phyloP scores from a whole-genome alignment of 2,329 filamentous ascomycete species.

The Whalleya microplaca region DNA sequence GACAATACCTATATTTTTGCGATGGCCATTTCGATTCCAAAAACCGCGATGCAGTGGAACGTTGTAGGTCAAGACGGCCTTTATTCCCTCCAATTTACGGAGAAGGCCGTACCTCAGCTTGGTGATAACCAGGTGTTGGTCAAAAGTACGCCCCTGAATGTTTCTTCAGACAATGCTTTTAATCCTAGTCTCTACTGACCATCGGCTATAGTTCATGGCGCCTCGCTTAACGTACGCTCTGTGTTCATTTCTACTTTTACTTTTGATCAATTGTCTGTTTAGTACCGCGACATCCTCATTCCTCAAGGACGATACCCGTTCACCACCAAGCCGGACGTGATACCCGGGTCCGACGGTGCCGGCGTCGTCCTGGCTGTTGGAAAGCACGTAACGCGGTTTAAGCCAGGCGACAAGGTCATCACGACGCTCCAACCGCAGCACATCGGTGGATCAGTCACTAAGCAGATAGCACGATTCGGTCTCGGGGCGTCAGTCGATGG shows the following conservation, averaged over 20 bases:
- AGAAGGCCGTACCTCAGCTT: constrained; percentile 16
- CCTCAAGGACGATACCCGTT: constrained; percentile 28
- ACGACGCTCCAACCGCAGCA: constrained; percentile 33
- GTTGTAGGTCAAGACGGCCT: constrained; percentile 12
- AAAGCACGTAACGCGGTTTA: constrained; percentile 52
- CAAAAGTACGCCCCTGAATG: constrained; percentile 11
- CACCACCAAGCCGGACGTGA: constrained; percentile 24
- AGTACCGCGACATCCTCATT: constrained; percentile 13
- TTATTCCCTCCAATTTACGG: constrained; percentile 13
- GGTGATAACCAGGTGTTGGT: constrained; percentile 27
- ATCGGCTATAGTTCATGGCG: constrained; percentile 14
- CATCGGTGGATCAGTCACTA: constrained; percentile 25
- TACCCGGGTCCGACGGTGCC: constrained; percentile 52
- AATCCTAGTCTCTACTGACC: neutral
- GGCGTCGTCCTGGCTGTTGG: constrained; percentile 54
- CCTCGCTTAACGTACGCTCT: constrained; percentile 22
- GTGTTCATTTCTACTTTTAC: neutral
- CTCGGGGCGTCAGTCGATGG: constrained; percentile 37
- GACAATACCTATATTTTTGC: neutral
- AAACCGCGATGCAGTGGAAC: constrained; percentile 20
- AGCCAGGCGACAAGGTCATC: constrained; percentile 54
- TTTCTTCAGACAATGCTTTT: neutral
- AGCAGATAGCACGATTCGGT: constrained; percentile 1
- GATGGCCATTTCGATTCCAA: constrained; percentile 14
- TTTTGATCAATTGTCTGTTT: neutral